Conservation (phyloP, 2,329 filamentous ascomycete species). For the Thielaviopsis populi region DNA sequence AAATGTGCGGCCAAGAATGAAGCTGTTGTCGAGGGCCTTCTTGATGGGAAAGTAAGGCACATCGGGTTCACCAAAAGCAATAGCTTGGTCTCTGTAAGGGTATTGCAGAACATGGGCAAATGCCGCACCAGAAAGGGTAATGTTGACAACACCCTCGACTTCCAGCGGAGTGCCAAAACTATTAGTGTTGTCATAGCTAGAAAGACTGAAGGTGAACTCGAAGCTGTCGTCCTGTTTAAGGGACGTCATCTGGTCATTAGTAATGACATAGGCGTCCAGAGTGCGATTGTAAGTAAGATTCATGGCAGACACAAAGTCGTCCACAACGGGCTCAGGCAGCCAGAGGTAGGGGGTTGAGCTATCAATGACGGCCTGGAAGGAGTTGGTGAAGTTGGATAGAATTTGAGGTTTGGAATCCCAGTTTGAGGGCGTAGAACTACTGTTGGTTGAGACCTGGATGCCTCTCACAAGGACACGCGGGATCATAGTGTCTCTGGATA, state of each 20-base stretch:
- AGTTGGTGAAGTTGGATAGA: slow-evolving; percentile 32
- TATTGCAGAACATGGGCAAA: slow-evolving; percentile 37
- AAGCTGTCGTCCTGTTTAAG: slow-evolving; percentile 32
- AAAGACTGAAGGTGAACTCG: slow-evolving; percentile 42
- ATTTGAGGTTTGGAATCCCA: slow-evolving; percentile 28
- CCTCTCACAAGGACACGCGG: slow-evolving; percentile 47
- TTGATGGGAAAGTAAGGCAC: slow-evolving; percentile 53
- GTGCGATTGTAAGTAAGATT: slow-evolving; percentile 50
- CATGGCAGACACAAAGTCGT: slow-evolving; percentile 47
- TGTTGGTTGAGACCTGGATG: slow-evolving; percentile 29
- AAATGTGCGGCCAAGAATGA: slow-evolving; percentile 52
- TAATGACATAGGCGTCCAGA: slow-evolving; percentile 49
- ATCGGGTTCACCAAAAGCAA: slow-evolving; percentile 30
- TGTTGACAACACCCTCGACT: slow-evolving; percentile 39
- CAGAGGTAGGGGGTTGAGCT: slow-evolving; percentile 50
- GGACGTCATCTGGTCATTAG: slow-evolving; percentile 37
- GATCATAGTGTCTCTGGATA: slow-evolving; percentile 39
- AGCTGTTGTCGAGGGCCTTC: slow-evolving; percentile 37
- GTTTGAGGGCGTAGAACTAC: slow-evolving; percentile 22
- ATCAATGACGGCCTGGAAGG: slow-evolving; percentile 42
- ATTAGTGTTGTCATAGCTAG: slow-evolving; percentile 39
- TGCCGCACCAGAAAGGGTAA: slow-evolving; percentile 37
- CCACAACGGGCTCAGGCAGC: slow-evolving; percentile 45
- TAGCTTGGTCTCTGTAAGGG: slow-evolving; percentile 31
- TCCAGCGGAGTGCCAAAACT: slow-evolving; percentile 35